Evolutionary conservation across 2,329 filamentous ascomycete genomes (phyloP).

Genomic region (Rhinocladiella similis): DNA sequence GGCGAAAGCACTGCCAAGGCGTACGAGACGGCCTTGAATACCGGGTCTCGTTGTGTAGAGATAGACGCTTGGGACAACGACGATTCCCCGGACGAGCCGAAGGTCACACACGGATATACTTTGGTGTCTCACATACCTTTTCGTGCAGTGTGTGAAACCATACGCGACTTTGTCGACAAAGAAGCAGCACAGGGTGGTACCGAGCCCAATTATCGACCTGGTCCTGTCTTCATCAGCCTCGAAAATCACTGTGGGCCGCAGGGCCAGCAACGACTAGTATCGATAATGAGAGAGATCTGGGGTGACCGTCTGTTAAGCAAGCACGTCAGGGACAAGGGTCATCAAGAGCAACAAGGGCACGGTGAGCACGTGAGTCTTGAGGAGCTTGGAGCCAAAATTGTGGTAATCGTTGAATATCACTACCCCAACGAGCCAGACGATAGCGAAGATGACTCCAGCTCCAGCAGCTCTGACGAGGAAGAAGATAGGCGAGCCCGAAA

Average conservation of each 20-base stretch:
- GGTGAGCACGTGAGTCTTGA: slow-evolving; percentile 26
- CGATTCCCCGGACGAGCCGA: slow-evolving; percentile 25
- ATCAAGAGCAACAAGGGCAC: slow-evolving; percentile 22
- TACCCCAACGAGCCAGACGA: slow-evolving; percentile 18
- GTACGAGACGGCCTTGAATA: slow-evolving; percentile 23
- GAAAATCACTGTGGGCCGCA: slow-evolving; percentile 28
- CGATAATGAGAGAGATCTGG: slow-evolving; percentile 29
- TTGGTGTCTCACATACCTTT: slow-evolving; percentile 27
- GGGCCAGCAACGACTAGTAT: slow-evolving; percentile 25
- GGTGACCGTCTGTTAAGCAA: slow-evolving; percentile 27
- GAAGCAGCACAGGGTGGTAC: slow-evolving; percentile 14
- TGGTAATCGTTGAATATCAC: slow-evolving; percentile 30
- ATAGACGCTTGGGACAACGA: slow-evolving; percentile 30
- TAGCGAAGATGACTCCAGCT: slow-evolving; percentile 7
- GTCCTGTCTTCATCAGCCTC: slow-evolving; percentile 26
- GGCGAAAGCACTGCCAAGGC: slow-evolving; percentile 25
- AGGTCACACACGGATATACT: slow-evolving; percentile 30
- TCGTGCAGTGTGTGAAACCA: slow-evolving; percentile 28
- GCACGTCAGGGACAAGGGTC: slow-evolving; percentile 25
- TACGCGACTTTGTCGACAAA: slow-evolving; percentile 27
- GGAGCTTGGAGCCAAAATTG: slow-evolving; percentile 28
- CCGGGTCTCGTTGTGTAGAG: slow-evolving; percentile 28
- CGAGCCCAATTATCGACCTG: slow-evolving; percentile 18
- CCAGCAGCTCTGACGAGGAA: slow-evolving; percentile 15
- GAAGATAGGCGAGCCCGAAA: slow-evolving; percentile 16